Evolutionary conservation across 2,329 filamentous ascomycete species (phyloP), one percentile per base, ranked within the genome.

Genomic region (Paraconiothyrium brasiliense): DNA sequence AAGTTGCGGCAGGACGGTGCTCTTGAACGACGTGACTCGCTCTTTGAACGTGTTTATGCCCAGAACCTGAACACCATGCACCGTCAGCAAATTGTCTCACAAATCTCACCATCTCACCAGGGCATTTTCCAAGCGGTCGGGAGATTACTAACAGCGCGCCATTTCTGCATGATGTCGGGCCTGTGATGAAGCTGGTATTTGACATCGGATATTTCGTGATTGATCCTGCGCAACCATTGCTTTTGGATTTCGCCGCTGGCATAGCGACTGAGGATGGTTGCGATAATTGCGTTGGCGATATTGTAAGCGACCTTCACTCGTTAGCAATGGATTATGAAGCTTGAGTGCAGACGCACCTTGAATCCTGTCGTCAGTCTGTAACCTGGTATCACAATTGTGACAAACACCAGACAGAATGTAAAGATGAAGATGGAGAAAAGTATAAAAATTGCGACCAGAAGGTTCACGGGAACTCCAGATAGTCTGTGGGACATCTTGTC

Each of bases 191-290:
- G 27, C 13, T 57, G 52, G 22, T 60, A 60, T 51, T 55, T 50
- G 39, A 57, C 47, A 37, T 60, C 58, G 9, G 58, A 60, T 22
- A 60, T 51, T 47, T 60, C 51, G 43, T 60, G 58, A 20, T 60
- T 60, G 58, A 60, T 51, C 24, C 51, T 39, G 27, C 52, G 58
- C 2, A 60, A 30, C 58, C 58, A 60, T 51, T 60, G 52, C 39
- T 56, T 51, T 39, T 60, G 58, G 39, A 57, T 60, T 32, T 57
- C 58, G 11, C 58, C 51, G 41, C 44, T 55, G 27, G 58, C 52
- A 47, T 51, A 52, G 37, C 58, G 46, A 13, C 32, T 43, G 13
- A 60, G 41, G 27, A 60, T 35, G n/a, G 58, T 60, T 9, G 54
- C 58, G 47, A 60, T 11, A 4, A 56, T 46, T 34, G 58, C 44